phyloP scores from a whole-genome alignment of 2,329 filamentous ascomycete species.

The Claviceps africana region DNA sequence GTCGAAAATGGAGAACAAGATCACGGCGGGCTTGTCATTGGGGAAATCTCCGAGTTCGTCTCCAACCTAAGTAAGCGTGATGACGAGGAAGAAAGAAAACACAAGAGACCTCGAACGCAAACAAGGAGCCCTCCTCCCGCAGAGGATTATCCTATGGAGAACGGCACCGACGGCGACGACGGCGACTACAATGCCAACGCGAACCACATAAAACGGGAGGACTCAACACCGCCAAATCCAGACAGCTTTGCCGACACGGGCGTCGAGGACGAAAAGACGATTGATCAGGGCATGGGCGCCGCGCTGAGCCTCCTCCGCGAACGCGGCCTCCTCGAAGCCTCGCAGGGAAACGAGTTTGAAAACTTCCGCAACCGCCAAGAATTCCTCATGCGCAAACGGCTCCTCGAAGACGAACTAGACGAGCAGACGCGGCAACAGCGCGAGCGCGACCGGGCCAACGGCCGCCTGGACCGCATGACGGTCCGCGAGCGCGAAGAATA shows the following conservation, averaged over 20 bases:
- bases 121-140: slow-evolving; percentile 14
- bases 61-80: slow-evolving; percentile 63
- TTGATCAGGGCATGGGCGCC: slow-evolving; percentile 64
- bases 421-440: slow-evolving; percentile 65
- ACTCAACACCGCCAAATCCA: background rate
- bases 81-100: slow-evolving; percentile 40
- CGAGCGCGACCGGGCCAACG: slow-evolving; percentile 73
- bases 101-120: slow-evolving; percentile 18
- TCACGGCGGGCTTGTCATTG: slow-evolving; percentile 64
- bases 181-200: slow-evolving; percentile 10
- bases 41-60: slow-evolving; percentile 91
- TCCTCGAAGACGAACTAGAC: slow-evolving; percentile 64
- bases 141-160: slow-evolving; percentile 18
- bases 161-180: slow-evolving; percentile 11
- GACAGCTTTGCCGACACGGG: slow-evolving; percentile 3
- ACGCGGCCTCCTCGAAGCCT: slow-evolving; percentile 62
- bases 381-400: slow-evolving; percentile 65
- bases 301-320: slow-evolving; percentile 73
- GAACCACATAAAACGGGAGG: slow-evolving; percentile 12
- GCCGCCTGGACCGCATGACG: slow-evolving; percentile 76
- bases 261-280: slow-evolving; percentile 20
- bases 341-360: slow-evolving; percentile 49
- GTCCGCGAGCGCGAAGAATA: slow-evolving; percentile 84
- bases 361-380: slow-evolving; percentile 57
- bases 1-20: slow-evolving; percentile 26